Base-by-base conservation (phyloP, 2,329 filamentous ascomycete species). In the Aspergillus thermomutatus region DNA sequence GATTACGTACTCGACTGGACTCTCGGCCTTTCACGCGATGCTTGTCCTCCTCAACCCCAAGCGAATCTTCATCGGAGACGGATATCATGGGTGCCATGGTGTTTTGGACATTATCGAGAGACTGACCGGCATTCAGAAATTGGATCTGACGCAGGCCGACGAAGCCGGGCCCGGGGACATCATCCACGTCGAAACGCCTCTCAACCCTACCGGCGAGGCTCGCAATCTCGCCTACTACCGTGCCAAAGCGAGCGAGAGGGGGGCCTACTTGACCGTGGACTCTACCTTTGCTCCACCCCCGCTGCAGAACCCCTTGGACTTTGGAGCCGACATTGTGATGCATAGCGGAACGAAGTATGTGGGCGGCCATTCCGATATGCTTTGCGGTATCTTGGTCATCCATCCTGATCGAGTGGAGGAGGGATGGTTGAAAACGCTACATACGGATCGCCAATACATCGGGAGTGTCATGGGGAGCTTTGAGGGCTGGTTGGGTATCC, bases 271-370 rank as follows among this genome's bases (percentile, higher is more conserved):
- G 49, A 88, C 87, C 14, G 88, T 97, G 1, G 93, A 97, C 73
- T 87, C 90, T 1, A 97, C 93, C 0, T 96, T 97, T 75, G 93
- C 86, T 6, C 93, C 93, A 31, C 93, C 93, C 27, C 90, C 91
- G 23, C 79, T 97, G 59, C 87, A 91, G 70, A 89, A 96, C 68
- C 92, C 93, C 0, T 92, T 97, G 66, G 69, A 72, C 23, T 87
- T 83, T 71, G 92, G 91, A 43, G 91, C 88, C 28, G 92, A 97
- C 74, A 76, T 92, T 3, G 84, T 96, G 21, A 89, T 97, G 89
- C 93, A 97, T 76, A 88, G 83, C 52, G 93, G 91, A 4, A 96
- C 92, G 17, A 97, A 97, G 81, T 97, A 97, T 75, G 84, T 97
- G 62, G 93, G 93, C 26, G 93, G 93, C 0, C 93, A 97, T 76